Conservation (phyloP, 768 basidiomycete genomes). For the Russula olivacea region DNA sequence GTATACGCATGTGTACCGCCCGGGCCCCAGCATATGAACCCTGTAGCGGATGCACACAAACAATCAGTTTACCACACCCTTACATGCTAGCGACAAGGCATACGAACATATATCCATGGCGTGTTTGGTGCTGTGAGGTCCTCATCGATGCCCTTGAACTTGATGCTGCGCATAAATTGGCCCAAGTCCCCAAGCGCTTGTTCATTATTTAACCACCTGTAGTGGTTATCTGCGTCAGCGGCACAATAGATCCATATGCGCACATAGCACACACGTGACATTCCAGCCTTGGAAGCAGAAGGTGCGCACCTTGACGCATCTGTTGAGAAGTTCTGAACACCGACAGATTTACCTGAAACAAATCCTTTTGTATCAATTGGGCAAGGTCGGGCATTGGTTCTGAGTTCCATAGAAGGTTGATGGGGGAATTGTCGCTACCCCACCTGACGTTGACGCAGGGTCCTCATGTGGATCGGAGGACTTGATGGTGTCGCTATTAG, state of each 20-base stretch:
- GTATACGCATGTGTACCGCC: slow-evolving; percentile 83
- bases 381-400: too few relatives aligned
- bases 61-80: background rate
- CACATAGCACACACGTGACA: background rate
- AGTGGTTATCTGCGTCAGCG: background rate
- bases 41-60: slow-evolving; percentile 32
- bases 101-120: slow-evolving; percentile 82
- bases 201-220: slow-evolving; percentile 81
- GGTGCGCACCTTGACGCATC: slow-evolving; percentile 62
- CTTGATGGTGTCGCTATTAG: too few relatives aligned
- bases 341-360: slow-evolving; percentile 61
- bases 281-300: background rate
- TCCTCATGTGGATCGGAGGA: too few relatives aligned
- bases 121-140: slow-evolving; percentile 65
- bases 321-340: slow-evolving; percentile 72
- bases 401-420: too few relatives aligned
- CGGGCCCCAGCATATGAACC: slow-evolving; percentile 93
- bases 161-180: slow-evolving; percentile 79
- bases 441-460: too few relatives aligned
- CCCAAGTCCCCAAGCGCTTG: slow-evolving; percentile 90
- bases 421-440: too few relatives aligned
- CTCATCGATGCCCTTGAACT: slow-evolving; percentile 63
- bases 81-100: background rate
- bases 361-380: slow-evolving; percentile 7
- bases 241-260: background rate